Conservation (phyloP, 495 filamentous ascomycete genomes). For the Pseudevernia furfuracea region DNA sequence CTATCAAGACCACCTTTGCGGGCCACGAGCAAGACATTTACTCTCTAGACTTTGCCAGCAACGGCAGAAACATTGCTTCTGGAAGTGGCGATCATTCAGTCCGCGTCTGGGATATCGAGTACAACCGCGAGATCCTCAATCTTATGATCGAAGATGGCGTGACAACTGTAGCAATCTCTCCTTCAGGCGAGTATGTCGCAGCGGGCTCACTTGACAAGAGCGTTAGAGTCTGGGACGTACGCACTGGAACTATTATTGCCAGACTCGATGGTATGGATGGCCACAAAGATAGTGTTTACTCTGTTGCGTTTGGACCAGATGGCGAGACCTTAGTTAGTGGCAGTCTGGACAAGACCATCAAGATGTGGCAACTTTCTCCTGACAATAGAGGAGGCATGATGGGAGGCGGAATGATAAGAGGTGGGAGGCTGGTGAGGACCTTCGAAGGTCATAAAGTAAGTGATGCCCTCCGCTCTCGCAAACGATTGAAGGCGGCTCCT, state of each 20-base stretch:
- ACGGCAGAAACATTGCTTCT: constrained; percentile 81
- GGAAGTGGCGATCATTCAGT: constrained; percentile 84
- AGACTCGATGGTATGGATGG: constrained; percentile 74
- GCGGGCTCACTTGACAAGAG: constrained; percentile 87
- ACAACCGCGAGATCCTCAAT: constrained; percentile 62
- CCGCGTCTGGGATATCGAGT: constrained; percentile 79
- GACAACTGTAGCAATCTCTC: constrained; percentile 86
- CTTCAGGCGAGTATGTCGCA: constrained; percentile 76
- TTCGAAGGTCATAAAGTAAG: constrained; percentile 87
- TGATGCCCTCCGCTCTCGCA: constrained; percentile 16
- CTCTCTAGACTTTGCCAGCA: constrained; percentile 82
- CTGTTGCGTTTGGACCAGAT: constrained; percentile 82
- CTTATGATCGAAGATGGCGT: constrained; percentile 85
- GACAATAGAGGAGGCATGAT: constrained; percentile 44
- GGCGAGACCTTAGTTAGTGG: constrained; percentile 82
- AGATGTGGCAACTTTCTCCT: constrained; percentile 84
- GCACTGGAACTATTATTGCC: constrained; percentile 71
- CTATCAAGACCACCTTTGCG: constrained; percentile 72
- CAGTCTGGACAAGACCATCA: constrained; percentile 89
- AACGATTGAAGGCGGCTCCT: constrained; percentile 7
- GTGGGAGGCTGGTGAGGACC: constrained; percentile 76
- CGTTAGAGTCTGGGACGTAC: constrained; percentile 81
- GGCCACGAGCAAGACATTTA: constrained; percentile 93
- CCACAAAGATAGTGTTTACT: constrained; percentile 89
- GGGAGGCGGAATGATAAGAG: constrained; percentile 55